A percentile compares a stretch with the other conserved stretches of the same genome.
These are phyloP conservation scores for Sporothrix sp. DNA, from an alignment of 2,329 filamentous ascomycete species.

Conservation along the genomic window DNA sequence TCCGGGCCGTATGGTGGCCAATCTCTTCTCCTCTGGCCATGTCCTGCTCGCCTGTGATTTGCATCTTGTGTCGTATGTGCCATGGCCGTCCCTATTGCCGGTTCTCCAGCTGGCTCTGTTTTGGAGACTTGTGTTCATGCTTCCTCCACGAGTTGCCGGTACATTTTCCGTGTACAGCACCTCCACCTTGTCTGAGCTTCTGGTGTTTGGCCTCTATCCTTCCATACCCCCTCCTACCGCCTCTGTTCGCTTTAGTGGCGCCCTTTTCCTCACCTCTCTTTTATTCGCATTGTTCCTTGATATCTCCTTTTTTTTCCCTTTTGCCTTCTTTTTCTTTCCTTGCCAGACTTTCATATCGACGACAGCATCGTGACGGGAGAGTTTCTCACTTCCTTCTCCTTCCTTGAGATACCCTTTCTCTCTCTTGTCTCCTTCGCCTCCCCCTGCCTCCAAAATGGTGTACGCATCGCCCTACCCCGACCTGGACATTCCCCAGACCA, in stretches of 20 bases:
- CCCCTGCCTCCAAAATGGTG: slow-evolving; percentile 26
- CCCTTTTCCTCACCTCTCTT: background rate
- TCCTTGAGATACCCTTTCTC: background rate
- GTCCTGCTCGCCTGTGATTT: background rate
- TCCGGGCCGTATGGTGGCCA: background rate
- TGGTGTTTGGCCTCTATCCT: background rate
- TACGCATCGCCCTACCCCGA: slow-evolving; percentile 33
- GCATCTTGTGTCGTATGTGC: background rate
- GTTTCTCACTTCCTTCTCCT: background rate
- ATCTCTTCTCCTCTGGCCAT: background rate
- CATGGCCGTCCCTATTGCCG: slow-evolving; percentile 1
- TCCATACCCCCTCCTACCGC: background rate
- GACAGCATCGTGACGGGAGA: background rate
- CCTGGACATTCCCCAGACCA: slow-evolving; percentile 36
- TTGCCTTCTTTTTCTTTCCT: background rate
- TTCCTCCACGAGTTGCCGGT: background rate
- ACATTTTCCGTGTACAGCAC: slow-evolving; percentile 4
- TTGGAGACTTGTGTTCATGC: background rate
- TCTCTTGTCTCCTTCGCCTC: background rate
- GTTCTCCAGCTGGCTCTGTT: background rate
- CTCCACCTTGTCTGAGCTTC: too few species aligned
- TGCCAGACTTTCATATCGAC: background rate
- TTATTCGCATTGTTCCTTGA: background rate
- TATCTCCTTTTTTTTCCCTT: background rate
- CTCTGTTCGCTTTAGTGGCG: background rate